Evolutionary conservation across 108 stramenopile genomes (phyloP), one percentile per base, ranked within the genome.

Genomic region (Chaetoceros tenuissimus): DNA sequence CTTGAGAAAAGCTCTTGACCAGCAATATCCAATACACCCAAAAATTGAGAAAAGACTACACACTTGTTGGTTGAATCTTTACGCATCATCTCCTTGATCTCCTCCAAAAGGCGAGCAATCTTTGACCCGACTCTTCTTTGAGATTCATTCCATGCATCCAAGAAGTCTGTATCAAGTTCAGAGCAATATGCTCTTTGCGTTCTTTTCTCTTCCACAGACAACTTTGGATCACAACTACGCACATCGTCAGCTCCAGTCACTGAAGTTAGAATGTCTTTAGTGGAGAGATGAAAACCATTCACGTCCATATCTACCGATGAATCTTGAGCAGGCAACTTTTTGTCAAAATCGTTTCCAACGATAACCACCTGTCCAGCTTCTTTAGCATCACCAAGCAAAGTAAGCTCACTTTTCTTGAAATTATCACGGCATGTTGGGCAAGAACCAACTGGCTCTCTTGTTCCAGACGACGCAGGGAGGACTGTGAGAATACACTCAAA

Each of bases 21-120:
- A 5, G 43, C 61, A 46, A 68, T 30, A 54, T 68, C 55, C 23
- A 62, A 24, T 10, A 28, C 24, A 25, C 50, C 50, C 8, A 62
- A n/a, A 40, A 62, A 62, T 19, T 62, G 61, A 57, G 43, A 46
- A 22, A 62, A 62, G n/a, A 62, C 61, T 3, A 62, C 61, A 55
- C 25, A 24, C 55, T 62, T 62, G 10, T 54, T 21, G 21, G 54
- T 52, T 21, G 53, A 19, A 55, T 62, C 61, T 26, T 62, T 55
- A 19, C 23, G 19, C 5, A 2, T 56, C 61, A 62, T 62, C n/a
- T 16, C 5, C 34, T 62, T 62, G 19, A 62, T 56, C 34, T 62
- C 61, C 21, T 62, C 50, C 13, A 62, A n/a, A n/a, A n/a, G n/a
- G n/a, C n/a, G n/a, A n/a, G n/a, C n/a, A n/a, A n/a, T n/a, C n/a